A percentile compares a stretch with the other conserved stretches of the same genome.
Evolutionary conservation across 805 yeast species (phyloP).

Genomic region (Barnettozyma sucrosica): DNA sequence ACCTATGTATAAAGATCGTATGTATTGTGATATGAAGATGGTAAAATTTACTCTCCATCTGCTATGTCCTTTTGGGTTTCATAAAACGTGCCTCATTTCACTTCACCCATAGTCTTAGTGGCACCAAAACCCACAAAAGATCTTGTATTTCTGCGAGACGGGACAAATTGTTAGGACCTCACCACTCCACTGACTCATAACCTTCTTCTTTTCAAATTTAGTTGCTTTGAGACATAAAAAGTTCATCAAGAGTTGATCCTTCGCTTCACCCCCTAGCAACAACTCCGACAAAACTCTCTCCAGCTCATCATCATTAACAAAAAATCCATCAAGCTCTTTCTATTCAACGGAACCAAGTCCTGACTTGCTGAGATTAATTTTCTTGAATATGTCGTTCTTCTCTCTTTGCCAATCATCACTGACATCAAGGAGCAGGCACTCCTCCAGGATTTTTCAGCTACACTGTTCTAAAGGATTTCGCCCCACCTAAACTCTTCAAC

Average conservation of each 20-base stretch:
- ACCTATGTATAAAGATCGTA: background rate
- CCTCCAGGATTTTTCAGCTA: constrained; percentile 66
- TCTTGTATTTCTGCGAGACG: constrained; percentile 16
- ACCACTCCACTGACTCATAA: constrained; percentile 14
- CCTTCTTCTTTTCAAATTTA: constrained; percentile 19
- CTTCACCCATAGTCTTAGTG: constrained; percentile 12
- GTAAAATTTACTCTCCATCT: too few species aligned
- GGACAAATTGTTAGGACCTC: constrained; percentile 17
- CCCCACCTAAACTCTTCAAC: constrained; percentile 63
- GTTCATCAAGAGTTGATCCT: constrained; percentile 20
- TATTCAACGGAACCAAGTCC: constrained; percentile 58
- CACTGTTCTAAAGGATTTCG: constrained; percentile 57
- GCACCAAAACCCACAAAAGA: constrained; percentile 19
- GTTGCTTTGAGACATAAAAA: constrained; percentile 16
- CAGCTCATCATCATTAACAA: constrained; percentile 20
- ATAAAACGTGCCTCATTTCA: constrained; percentile 21
- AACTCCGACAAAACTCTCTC: constrained; percentile 9
- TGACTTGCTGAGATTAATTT: constrained; percentile 55
- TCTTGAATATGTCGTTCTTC: constrained; percentile 63
- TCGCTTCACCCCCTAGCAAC: constrained; percentile 6
- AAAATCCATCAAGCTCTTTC: constrained; percentile 50
- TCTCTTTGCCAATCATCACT: constrained; percentile 69
- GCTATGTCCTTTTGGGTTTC: constrained; percentile 27
- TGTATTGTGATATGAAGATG: background rate
- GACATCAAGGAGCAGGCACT: constrained; percentile 74